Base-by-base conservation (phyloP, 306 rosid species). In the Neltuma alba region DNA sequence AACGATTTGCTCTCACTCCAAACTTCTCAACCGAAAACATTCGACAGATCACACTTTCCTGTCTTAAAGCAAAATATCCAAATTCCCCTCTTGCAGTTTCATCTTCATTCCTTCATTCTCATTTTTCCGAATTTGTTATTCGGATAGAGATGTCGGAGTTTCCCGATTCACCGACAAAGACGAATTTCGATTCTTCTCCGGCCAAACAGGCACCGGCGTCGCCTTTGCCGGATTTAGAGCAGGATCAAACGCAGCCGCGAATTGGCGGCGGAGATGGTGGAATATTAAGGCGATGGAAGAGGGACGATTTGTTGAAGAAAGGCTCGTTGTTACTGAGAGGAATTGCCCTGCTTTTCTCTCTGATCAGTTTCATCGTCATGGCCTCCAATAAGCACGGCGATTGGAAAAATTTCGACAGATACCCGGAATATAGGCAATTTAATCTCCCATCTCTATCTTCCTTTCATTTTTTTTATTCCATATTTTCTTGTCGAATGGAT, bases 331-430 rank as follows among this genome's bases (percentile, higher is more conserved):
- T 61, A 2, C 37, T 94, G 69, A 85, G 95, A 81, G 97, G 84
- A 57, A 31, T 77, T 54, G 87, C 90, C 15, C 30, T 94, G 77
- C n/a, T 91, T 30, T 86, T 88, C 67, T 92, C 93, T 68, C 61
- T 89, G 23, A 83, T 92, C 27, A 79, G 91, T 18, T 85, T 91
- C 80, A 27, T 91, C 4, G 64, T 81, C 82, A 89, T 85, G 95
- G 92, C 87, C 50, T 84, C 83, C 54, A 94, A 94, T 82, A 80
- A 87, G 23, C 95, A 94, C 69, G 97, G 91, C 21, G 82, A 86
- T 74, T 63, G 87, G 89, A 85, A 70, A 38, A 42, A 88, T 1
- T 94, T 92, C 54, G 91, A 89, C n/a, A 27, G 65, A 4, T 92
- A 84, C 30, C 93, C 88, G 74, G 98, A 92, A 86, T 90, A 80